Evolutionary conservation across 2,329 filamentous ascomycete genomes (phyloP).

Genomic region (Aschersonia sp.): DNA sequence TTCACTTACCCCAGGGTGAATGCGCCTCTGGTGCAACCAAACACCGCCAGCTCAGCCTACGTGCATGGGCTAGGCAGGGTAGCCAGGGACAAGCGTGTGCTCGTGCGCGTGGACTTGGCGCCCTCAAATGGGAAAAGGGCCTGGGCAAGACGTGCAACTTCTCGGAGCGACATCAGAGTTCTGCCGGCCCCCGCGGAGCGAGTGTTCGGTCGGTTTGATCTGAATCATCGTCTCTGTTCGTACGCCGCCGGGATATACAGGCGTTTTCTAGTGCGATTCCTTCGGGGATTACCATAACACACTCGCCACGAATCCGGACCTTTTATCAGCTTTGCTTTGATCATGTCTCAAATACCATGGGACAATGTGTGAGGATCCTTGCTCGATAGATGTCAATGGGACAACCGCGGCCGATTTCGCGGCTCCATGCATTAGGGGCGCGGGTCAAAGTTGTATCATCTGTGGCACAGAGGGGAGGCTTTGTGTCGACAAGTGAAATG

Average conservation of each 20-base stretch:
- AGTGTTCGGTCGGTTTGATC: neutral
- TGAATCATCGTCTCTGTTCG: neutral
- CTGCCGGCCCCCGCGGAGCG: too few relatives aligned
- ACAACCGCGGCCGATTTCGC: neutral
- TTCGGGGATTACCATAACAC: slow-evolving; percentile 3
- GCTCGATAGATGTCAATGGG: neutral
- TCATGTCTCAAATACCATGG: neutral
- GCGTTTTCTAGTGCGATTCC: slow-evolving; percentile 4
- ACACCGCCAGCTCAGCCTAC: neutral
- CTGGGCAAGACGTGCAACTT: neutral
- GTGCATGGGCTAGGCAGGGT: neutral
- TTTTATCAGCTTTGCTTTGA: neutral
- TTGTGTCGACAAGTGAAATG: neutral
- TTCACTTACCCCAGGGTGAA: too few relatives aligned
- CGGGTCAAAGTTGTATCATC: neutral
- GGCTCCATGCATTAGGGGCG: neutral
- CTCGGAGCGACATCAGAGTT: too few relatives aligned
- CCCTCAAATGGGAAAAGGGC: neutral
- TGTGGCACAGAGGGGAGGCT: neutral
- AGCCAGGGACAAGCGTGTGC: neutral
- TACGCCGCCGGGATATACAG: neutral
- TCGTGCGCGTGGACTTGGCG: neutral
- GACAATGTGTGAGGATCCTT: neutral
- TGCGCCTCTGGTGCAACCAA: neutral
- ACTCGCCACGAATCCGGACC: neutral